These are phyloP conservation scores for Rhododendron henanense DNA, from an alignment of 148 eudicot species.

Conservation along the genomic window DNA sequence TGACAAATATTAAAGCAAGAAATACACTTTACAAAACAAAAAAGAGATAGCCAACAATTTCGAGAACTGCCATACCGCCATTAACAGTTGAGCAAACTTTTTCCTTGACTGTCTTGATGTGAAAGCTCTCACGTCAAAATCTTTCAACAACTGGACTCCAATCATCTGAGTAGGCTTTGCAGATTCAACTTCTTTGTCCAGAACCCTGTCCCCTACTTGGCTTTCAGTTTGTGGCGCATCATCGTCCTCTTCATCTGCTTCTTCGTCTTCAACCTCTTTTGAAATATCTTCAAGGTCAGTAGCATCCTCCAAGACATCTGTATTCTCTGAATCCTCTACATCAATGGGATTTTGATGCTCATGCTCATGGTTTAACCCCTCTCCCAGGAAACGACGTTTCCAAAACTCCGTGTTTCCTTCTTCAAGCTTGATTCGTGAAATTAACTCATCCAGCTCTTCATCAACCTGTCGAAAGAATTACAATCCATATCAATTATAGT, in stretches of 20 bases:
- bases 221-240: slow-evolving; percentile 68
- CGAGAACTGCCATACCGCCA: slow-evolving; percentile 41
- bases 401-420: slow-evolving; percentile 98
- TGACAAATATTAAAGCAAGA: not conserved
- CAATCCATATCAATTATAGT: not conserved
- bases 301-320: slow-evolving; percentile 53
- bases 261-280: slow-evolving; percentile 77
- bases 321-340: slow-evolving; percentile 31
- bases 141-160: slow-evolving; percentile 84
- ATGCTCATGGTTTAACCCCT: slow-evolving; percentile 39
- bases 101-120: slow-evolving; percentile 62
- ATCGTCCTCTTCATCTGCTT: slow-evolving; percentile 78
- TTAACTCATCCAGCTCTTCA: slow-evolving; percentile 84
- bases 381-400: slow-evolving; percentile 95
- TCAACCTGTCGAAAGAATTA: slow-evolving; percentile 51
- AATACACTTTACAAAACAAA: not conserved
- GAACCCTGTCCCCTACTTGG: slow-evolving; percentile 64
- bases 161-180: slow-evolving; percentile 91
- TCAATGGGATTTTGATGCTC: slow-evolving; percentile 39
- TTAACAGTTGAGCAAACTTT: slow-evolving; percentile 38
- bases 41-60: not conserved
- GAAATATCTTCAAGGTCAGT: slow-evolving; percentile 52
- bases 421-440: slow-evolving; percentile 80
- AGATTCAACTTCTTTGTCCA: slow-evolving; percentile 75
- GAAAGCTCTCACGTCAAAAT: slow-evolving; percentile 43